phyloP scores from a whole-genome alignment of 139 green algal genomes.

The Tetraselmis chui region DNA sequence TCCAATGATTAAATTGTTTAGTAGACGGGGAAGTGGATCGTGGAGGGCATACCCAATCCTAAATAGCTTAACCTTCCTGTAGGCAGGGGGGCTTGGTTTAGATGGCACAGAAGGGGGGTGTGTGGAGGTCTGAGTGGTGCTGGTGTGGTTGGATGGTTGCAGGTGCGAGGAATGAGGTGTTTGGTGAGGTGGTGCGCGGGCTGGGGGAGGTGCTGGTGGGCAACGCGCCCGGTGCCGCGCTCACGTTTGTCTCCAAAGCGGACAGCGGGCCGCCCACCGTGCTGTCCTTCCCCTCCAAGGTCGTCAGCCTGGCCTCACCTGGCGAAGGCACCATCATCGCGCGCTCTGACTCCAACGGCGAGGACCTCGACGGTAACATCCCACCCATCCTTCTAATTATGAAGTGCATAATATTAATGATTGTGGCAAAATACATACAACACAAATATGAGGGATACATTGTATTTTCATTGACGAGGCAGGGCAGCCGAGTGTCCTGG shows the following conservation, averaged over 20 bases:
- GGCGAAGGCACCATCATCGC: slow-evolving; percentile 45
- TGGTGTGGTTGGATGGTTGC: neutral
- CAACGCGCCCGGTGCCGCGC: slow-evolving; percentile 66
- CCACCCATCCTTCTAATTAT: no score
- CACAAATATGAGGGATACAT: no score
- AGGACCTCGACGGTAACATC: slow-evolving; percentile 62
- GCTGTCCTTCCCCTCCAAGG: slow-evolving; percentile 62
- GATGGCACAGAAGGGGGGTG: no score
- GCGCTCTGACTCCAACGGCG: slow-evolving; percentile 88
- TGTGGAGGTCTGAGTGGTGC: neutral
- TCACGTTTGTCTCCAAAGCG: slow-evolving; percentile 42
- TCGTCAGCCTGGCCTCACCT: slow-evolving; percentile 38
- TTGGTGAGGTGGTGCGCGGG: slow-evolving; percentile 74
- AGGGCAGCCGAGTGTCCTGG: no score
- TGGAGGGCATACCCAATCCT: no score
- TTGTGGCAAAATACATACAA: no score
- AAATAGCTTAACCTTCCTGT: no score
- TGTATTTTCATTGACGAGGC: no score
- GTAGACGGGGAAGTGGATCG: no score
- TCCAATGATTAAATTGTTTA: no score
- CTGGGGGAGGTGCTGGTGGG: slow-evolving; percentile 81
- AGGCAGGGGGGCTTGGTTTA: slow-evolving; percentile 13
- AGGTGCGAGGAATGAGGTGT: slow-evolving; percentile 33
- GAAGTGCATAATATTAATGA: no score
- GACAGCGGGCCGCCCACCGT: slow-evolving; percentile 9